Evolutionary conservation across 306 rosid genomes (phyloP).

Genomic region (Lupinus albus): DNA sequence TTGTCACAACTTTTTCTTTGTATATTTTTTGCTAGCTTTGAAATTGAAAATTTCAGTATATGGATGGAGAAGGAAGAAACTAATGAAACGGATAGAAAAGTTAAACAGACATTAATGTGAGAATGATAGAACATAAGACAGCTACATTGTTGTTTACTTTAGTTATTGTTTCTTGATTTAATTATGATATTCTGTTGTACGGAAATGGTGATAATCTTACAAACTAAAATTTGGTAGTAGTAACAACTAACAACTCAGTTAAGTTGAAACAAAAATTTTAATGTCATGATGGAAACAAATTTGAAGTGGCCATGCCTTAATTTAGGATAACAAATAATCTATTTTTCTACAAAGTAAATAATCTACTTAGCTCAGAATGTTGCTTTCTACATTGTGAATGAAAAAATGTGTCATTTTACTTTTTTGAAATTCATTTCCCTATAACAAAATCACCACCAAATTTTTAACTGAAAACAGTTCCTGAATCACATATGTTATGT

Average conservation of each 20-base stretch:
- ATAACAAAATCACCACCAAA: neutral
- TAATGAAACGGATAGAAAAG: neutral
- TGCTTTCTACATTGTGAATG: conserved; percentile 1
- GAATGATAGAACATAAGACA: conserved; percentile 10
- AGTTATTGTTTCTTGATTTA: neutral
- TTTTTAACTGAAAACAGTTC: neutral
- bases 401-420: neutral
- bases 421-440: neutral
- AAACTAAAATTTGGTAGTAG: conserved; percentile 35
- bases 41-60: neutral
- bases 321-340: conserved; percentile 43
- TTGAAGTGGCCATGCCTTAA: conserved; percentile 44
- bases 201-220: conserved; percentile 38
- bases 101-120: neutral
- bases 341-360: conserved; percentile 1
- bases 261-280: conserved; percentile 24
- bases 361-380: neutral
- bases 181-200: conserved; percentile 38
- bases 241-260: conserved; percentile 35
- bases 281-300: conserved; percentile 37
- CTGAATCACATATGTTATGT: neutral
- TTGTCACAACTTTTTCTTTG: neutral
- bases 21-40: neutral
- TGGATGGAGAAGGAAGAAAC: neutral
- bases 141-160: neutral